phyloP scores from a whole-genome alignment of 768 basidiomycete genomes.

The Hypholoma fasciculare region DNA sequence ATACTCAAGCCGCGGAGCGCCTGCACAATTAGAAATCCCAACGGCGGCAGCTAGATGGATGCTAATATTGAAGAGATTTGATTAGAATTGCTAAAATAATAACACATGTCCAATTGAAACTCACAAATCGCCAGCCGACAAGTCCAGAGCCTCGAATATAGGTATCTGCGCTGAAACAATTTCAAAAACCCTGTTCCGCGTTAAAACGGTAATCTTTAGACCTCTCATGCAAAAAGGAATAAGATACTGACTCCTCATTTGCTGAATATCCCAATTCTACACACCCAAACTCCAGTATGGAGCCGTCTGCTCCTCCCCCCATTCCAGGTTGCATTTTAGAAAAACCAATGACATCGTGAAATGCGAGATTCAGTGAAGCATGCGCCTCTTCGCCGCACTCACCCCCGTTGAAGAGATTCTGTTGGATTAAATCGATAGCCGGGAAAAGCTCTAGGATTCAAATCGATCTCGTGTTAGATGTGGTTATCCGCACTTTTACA shows the following conservation, averaged over 20 bases:
- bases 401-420: constrained; percentile 12
- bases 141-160: constrained; percentile 13
- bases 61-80: neutral
- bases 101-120: neutral
- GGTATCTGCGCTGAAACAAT: constrained; percentile 15
- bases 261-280: constrained; percentile 21
- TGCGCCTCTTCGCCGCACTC: constrained; percentile 21
- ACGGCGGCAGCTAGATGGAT: constrained; percentile 26
- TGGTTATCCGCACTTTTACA: neutral
- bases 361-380: constrained; percentile 16
- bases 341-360: constrained; percentile 22
- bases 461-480: neutral
- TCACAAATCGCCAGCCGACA: constrained; percentile 25
- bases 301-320: constrained; percentile 31
- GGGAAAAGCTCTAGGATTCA: constrained; percentile 14
- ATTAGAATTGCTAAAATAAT: neutral
- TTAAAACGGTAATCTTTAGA: neutral
- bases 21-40: constrained; percentile 33
- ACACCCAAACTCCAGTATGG: constrained; percentile 25
- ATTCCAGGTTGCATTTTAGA: neutral
- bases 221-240: neutral
- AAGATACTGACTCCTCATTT: constrained; percentile 17
- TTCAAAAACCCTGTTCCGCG: constrained; percentile 14
- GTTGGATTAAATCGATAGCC: constrained; percentile 13
- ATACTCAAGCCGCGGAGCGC: constrained; percentile 31